Base-by-base conservation (phyloP, 179 eudicot genomes). In the Silene vulgaris region DNA sequence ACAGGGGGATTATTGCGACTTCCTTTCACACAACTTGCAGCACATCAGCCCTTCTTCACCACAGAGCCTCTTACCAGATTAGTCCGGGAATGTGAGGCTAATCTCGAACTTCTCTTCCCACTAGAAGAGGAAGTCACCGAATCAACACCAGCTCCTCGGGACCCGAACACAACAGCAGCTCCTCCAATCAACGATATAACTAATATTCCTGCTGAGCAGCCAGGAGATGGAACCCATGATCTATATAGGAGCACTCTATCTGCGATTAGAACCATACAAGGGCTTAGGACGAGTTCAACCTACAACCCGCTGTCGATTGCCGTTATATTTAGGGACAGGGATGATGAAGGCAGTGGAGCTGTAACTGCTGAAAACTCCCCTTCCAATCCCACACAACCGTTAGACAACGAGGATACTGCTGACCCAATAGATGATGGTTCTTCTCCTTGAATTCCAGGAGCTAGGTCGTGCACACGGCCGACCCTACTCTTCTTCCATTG, bases 31-130 rank as follows among this genome's bases (percentile, higher is more conserved):
- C 98, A 89, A 82, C 85, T 89, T 23, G 96, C 92, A 8, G 85
- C 87, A 57, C 87, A 86, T 74, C 93, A 93, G 72, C 97, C 97
- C 11, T 90, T 94, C 85, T 91, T 90, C 81, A 90, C 94, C 32
- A 91, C 94, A 12, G 97, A 91, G 62, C 91, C 97, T 83, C 90
- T 94, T 60, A 88, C 98, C 20, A 82, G 89, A 78, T 79, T 94
- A 81, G 93, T 94, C 29, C 83, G 76, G 23, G 97, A 94, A 78
- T 94, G 97, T 35, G 97, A 91, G 82, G 96, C 87, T 66, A 94
- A 90, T 74, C 91, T 94, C 16, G 97, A 94, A 81, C 80, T 88
- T 60, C 92, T 94, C 45, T 94, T 94, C 79, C 98, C 98, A 1
- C 48, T 90, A 35, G 96, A 90, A 82, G 96, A 87, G 74, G 98